phyloP scores from a whole-genome alignment of 352 stramenopile genomes.

The Globisporangium takayamanum region DNA sequence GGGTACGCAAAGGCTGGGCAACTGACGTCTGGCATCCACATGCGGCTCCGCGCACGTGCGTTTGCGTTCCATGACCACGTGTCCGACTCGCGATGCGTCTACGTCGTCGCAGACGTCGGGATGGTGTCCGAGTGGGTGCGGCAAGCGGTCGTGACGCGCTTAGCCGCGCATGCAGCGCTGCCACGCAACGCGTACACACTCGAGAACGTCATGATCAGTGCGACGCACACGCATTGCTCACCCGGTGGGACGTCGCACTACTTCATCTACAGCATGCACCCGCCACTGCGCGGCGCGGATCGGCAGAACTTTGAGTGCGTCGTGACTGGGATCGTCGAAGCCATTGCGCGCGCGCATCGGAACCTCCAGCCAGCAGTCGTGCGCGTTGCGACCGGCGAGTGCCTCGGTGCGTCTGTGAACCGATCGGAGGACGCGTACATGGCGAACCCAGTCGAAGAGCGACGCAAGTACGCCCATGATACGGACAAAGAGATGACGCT shows the following conservation, averaged over 20 bases:
- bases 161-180: slow-evolving; percentile 43
- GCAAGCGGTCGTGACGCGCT: slow-evolving; percentile 57
- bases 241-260: slow-evolving; percentile 90
- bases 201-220: slow-evolving; percentile 85
- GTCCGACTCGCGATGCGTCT: slow-evolving; percentile 43
- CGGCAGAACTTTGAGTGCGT: slow-evolving; percentile 88
- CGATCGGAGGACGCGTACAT: slow-evolving; percentile 86
- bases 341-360: slow-evolving; percentile 68
- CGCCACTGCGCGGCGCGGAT: slow-evolving; percentile 61
- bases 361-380: slow-evolving; percentile 71
- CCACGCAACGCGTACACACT: slow-evolving; percentile 41
- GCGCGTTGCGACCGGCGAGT: slow-evolving; percentile 48
- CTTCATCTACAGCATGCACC: slow-evolving; percentile 87
- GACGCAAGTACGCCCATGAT: slow-evolving; percentile 69
- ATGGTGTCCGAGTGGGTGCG: slow-evolving; percentile 89
- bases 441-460: slow-evolving; percentile 81
- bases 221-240: slow-evolving; percentile 90
- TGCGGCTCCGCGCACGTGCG: slow-evolving; percentile 73
- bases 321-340: slow-evolving; percentile 82
- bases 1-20: slow-evolving; percentile 81
- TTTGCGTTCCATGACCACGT: slow-evolving; percentile 61
- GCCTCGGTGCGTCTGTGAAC: slow-evolving; percentile 84
- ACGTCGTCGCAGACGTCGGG: slow-evolving; percentile 85
- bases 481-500: slow-evolving; percentile 92
- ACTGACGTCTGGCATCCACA: slow-evolving; percentile 78